Evolutionary conservation across 2,329 filamentous ascomycete species (phyloP), one percentile per base, ranked within the genome.

Genomic region (Cladosporium sphaerospermum): DNA sequence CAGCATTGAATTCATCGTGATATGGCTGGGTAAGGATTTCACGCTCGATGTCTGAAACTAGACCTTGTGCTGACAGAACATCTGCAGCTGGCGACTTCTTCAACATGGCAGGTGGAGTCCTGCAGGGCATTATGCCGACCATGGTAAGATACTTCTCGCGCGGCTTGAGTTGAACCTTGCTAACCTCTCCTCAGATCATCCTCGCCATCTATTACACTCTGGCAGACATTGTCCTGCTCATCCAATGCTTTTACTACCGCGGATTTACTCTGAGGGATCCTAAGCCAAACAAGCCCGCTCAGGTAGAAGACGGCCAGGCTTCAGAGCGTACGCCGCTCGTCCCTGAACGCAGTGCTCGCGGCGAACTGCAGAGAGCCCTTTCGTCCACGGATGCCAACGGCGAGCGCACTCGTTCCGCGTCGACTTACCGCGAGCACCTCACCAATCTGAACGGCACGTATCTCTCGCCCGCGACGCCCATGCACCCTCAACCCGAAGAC

Each of bases 221-320:
- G 36, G 90, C 90, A 56, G 92, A 97, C 66, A 81, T 96, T 40
- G 89, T 97, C 1, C 78, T 99, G 1, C 75, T 97, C 0, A 79
- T 77, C 1, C 93, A 99, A 72, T 95, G 89, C 71, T 95, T 97
- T 75, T 97, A 95, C 75, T 99, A 99, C 71, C 84, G 88, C 49
- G 91, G 91, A 3, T 93, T 96, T 59, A 62, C 60, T 72, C 95
- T 97, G 69, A 84, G 89, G 50, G 91, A 91, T 13, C 91, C 96
- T 45, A 65, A 62, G 49, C 62, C 64, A 0, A 57, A 61, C 16
- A 62, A 64, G 45, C 32, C 43, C 11, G 37, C 39, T 9, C 53
- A 54, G 4, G 54, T 62, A 10, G 62, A 62, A 16, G 60, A 60
- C 18, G 62, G 54, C 7, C 51, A 54, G 16, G 56, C 63, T 5